These are phyloP conservation scores for Phialocephala sp. DNA, from an alignment of 2,329 filamentous ascomycete species.

Conservation along the genomic window DNA sequence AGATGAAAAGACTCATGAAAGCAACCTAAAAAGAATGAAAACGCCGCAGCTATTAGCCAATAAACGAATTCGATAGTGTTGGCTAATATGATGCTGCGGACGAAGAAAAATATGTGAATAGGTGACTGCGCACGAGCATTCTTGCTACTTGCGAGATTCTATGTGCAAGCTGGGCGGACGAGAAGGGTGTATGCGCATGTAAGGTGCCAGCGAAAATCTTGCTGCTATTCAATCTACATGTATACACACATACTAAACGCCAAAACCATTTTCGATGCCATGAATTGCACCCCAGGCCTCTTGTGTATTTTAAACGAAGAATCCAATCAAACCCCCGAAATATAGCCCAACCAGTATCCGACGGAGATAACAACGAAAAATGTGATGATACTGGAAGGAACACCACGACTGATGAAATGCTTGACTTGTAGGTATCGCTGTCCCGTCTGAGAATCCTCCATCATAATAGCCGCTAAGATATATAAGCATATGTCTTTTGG, in stretches of 20 bases:
- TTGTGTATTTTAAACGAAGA: neutral
- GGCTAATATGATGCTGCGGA: too few relatives aligned
- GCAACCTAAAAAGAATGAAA: too few relatives aligned
- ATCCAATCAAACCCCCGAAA: slow-evolving; percentile 35
- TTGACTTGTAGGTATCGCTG: slow-evolving; percentile 90
- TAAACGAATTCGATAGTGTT: too few relatives aligned
- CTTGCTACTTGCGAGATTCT: too few relatives aligned
- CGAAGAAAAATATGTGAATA: too few relatives aligned
- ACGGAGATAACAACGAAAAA: slow-evolving; percentile 84
- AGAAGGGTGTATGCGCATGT: neutral
- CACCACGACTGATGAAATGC: slow-evolving; percentile 93
- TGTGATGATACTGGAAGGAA: slow-evolving; percentile 84
- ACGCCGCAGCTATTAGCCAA: too few relatives aligned
- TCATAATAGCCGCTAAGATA: slow-evolving; percentile 89
- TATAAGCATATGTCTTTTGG: slow-evolving; percentile 26
- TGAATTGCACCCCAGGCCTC: neutral
- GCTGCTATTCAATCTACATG: neutral
- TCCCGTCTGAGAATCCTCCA: slow-evolving; percentile 90
- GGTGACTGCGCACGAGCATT: too few relatives aligned
- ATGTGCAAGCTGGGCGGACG: neutral
- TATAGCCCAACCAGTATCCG: slow-evolving; percentile 87
- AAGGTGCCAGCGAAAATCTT: neutral
- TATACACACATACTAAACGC: neutral
- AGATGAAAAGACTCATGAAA: too few relatives aligned
- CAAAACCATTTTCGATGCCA: neutral